phyloP scores from a whole-genome alignment of 208 protist species.

The Acanthamoeba divionensis region DNA sequence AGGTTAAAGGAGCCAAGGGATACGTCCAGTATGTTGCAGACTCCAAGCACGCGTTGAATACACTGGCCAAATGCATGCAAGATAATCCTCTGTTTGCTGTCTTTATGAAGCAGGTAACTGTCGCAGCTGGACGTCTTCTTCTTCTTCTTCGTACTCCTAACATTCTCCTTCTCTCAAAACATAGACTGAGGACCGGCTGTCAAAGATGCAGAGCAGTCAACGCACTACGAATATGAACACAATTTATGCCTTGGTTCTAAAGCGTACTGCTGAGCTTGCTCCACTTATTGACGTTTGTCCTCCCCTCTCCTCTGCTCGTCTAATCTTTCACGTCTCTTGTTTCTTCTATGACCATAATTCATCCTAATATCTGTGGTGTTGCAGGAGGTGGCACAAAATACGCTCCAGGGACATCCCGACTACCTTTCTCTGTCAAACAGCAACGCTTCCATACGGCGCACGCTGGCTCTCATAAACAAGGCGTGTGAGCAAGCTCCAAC shows the following conservation, averaged over 20 bases:
- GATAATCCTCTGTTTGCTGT: background rate
- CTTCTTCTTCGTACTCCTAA: background rate
- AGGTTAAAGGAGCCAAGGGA: background rate
- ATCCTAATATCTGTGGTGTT: too few species aligned
- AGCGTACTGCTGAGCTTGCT: too few species aligned
- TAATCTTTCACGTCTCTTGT: too few species aligned
- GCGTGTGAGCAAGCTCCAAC: background rate
- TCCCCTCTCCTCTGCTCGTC: background rate
- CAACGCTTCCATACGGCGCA: background rate
- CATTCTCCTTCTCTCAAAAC: too few species aligned
- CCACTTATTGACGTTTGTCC: too few species aligned
- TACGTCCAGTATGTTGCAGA: background rate
- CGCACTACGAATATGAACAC: too few species aligned
- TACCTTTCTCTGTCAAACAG: background rate
- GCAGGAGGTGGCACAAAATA: background rate
- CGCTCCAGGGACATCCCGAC: background rate
- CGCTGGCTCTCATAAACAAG: background rate
- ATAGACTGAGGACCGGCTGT: too few species aligned
- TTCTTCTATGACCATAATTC: too few species aligned
- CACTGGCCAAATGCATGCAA: background rate
- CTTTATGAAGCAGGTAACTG: constrained; percentile 19
- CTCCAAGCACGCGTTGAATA: constrained; percentile 8
- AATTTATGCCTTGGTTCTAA: too few species aligned
- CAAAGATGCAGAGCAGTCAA: too few species aligned
- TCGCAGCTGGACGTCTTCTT: background rate